Percentiles rank a stretch among this genome's conserved stretches.
These are phyloP conservation scores for Fusarium subglutinans DNA, from an alignment of 2,329 filamentous ascomycete genomes.

Conservation along the genomic window DNA sequence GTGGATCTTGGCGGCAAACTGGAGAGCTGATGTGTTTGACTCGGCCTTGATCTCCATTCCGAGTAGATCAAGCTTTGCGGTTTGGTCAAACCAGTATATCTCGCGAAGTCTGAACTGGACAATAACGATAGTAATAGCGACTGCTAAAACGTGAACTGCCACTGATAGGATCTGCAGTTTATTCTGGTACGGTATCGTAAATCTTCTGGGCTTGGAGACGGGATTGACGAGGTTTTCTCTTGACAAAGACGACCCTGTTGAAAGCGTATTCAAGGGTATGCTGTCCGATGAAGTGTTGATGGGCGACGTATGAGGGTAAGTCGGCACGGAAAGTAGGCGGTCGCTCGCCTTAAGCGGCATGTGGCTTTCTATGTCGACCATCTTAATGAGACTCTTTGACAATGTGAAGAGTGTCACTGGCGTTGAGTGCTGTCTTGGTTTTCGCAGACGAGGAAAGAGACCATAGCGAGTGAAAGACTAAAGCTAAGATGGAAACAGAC, in stretches of 20 bases:
- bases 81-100: background rate
- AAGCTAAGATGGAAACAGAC: background rate
- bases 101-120: background rate
- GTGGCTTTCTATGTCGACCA: background rate
- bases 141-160: fast-evolving
- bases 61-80: background rate
- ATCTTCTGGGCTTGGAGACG: background rate
- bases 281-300: background rate
- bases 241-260: fast-evolving
- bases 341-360: background rate
- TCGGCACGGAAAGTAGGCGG: background rate
- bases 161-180: background rate
- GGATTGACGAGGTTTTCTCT: background rate
- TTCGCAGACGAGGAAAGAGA: fast-evolving
- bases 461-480: fast-evolving
- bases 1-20: background rate
- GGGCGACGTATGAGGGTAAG: fast-evolving
- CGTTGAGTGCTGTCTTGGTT: fast-evolving
- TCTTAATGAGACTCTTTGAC: fast-evolving
- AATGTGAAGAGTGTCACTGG: fast-evolving
- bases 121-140: background rate
- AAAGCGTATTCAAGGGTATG: background rate
- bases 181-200: background rate
- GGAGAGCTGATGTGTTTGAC: background rate
- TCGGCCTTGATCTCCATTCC: background rate